Evolutionary conservation across 768 basidiomycete species (phyloP).

Genomic region (Cyathus striatus): DNA sequence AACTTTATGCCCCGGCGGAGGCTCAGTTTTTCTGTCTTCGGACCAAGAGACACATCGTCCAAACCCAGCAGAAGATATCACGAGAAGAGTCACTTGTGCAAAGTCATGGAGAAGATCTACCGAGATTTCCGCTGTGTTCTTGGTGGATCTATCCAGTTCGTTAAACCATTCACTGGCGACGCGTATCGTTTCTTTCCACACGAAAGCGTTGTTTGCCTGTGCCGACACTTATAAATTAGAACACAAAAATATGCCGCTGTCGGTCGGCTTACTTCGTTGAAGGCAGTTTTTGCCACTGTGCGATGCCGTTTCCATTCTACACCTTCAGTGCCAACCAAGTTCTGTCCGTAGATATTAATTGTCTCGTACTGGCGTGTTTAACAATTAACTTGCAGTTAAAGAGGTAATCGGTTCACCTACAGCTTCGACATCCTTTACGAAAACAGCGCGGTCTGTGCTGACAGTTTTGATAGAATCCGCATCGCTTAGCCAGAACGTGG

Average conservation of each 20-base stretch:
- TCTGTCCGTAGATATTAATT: constrained; percentile 41
- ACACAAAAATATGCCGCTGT: not conserved
- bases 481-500: constrained; percentile 37
- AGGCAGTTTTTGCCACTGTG: constrained; percentile 39
- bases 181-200: constrained; percentile 39
- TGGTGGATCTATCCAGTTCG: constrained; percentile 19
- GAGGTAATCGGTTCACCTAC: constrained; percentile 15
- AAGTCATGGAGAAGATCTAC: constrained; percentile 18
- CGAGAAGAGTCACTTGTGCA: constrained; percentile 28
- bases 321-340: constrained; percentile 36
- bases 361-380: constrained; percentile 25
- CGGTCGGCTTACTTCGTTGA: constrained; percentile 33
- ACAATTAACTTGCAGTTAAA: not conserved
- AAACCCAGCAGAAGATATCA: constrained; percentile 37
- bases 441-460: constrained; percentile 23
- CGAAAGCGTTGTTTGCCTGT: constrained; percentile 42
- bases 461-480: constrained; percentile 34
- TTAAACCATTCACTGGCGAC: constrained; percentile 37
- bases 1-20: constrained; percentile 24
- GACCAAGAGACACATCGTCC: constrained; percentile 29
- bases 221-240: not conserved
- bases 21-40: constrained; percentile 17
- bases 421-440: constrained; percentile 32
- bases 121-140: constrained; percentile 3
- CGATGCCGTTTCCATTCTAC: constrained; percentile 45